Base-by-base conservation (phyloP, 169 alveolate species). In the Cryptosporidium muris region DNA sequence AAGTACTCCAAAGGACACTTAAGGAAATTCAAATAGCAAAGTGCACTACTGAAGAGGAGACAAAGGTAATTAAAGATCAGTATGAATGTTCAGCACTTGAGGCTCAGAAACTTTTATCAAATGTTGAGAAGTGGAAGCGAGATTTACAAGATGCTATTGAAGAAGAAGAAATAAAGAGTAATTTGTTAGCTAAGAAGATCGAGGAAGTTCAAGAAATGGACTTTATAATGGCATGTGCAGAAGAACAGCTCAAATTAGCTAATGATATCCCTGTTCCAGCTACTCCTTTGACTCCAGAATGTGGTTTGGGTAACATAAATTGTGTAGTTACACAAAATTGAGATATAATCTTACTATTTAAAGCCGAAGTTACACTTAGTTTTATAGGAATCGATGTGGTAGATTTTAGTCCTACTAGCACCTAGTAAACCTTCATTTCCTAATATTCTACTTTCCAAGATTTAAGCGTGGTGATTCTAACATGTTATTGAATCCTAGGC, bases 1-100 rank as follows among this genome's bases (percentile, higher is more conserved):
- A 49, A 36, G 43, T 62, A 9, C 52, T 74, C 16, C 54, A 63
- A 43, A 62, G 45, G 63, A 38, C 85, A 38, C 48, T 74, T 9
- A 45, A 11, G 5, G 85, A 74, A 45, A 74, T 74, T 54, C 74
- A 54, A 36, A 40, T 58, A 43, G 85, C 85, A 2, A 74, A 51
- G 42, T n/a, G n/a, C 3, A 68, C 56, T n/a, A 74, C 51, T 1
- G 62, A 58, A 36, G 74, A 12, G 6, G 14, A 53, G 43, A 74
- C 85, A 9, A 51, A 48, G 9, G 51, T 58, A 58, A 56, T 74
- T 47, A 74, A 47, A 42, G 16, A 34, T 1, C 45, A 58, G 14
- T 74, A 56, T 42, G 45, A 56, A 34, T 43, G 42, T 6, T 25
- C 40, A 12, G 54, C 85, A n/a, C 12, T 7, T 2, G 51, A 45